These are phyloP conservation scores for Theobroma grandiflorum DNA, from an alignment of 441 rosid species.

Conservation along the genomic window DNA sequence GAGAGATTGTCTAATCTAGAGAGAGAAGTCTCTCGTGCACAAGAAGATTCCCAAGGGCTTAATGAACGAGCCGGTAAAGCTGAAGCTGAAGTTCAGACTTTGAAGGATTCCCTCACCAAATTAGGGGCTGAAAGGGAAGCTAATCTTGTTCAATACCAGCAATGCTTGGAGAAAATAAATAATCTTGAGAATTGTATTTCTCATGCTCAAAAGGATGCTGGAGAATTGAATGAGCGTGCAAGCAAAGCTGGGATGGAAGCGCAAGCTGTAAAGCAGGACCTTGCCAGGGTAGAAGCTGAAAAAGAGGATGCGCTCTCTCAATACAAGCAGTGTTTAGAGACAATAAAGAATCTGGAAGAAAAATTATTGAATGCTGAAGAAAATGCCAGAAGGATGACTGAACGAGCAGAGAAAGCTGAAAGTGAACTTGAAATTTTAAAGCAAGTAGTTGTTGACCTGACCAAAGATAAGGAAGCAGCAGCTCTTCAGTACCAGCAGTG, in stretches of 20 bases:
- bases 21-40: constrained; percentile 74
- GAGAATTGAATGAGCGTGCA: constrained; percentile 66
- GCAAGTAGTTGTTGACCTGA: constrained; percentile 61
- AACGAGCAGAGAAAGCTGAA: constrained; percentile 69
- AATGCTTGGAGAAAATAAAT: constrained; percentile 75
- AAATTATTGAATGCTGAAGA: constrained; percentile 73
- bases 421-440: constrained; percentile 70
- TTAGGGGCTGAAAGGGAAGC: constrained; percentile 67
- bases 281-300: constrained; percentile 64
- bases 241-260: constrained; percentile 64
- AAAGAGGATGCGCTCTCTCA: constrained; percentile 67
- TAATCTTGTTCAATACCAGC: constrained; percentile 69
- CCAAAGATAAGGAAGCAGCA: constrained; percentile 79
- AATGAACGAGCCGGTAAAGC: constrained; percentile 73
- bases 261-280: constrained; percentile 59
- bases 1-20: constrained; percentile 76
- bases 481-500: constrained; percentile 73
- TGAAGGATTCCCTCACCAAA: constrained; percentile 65
- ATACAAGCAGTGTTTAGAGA: constrained; percentile 63
- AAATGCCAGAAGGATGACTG: constrained; percentile 49
- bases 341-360: constrained; percentile 63
- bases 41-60: constrained; percentile 63
- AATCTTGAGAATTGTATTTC: constrained; percentile 61
- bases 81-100: constrained; percentile 74
- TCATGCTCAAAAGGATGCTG: constrained; percentile 61